Base-by-base conservation (phyloP, 2,329 filamentous ascomycete genomes). In the Alternaria angustiovoidea region DNA sequence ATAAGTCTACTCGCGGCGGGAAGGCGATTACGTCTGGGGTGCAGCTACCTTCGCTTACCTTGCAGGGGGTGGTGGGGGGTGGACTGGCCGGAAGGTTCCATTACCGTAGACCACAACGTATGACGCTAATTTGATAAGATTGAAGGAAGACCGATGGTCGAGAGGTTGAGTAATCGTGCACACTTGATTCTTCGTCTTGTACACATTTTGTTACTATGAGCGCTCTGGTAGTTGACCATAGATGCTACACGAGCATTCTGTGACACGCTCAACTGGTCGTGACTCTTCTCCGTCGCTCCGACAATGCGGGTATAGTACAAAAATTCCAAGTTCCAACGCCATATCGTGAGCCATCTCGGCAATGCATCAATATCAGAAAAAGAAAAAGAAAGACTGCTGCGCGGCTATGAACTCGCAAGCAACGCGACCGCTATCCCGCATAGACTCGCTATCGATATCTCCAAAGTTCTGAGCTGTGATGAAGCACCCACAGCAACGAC, bases 241-340 rank as follows among this genome's bases (percentile, higher is more conserved):
- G 30, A 12, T 47, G 43, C 26, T 47, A 47, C 52, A 43, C 20
- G 41, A 5, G 11, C 26, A 42, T 39, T 30, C 14, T 18, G 51
- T 32, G 38, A 28, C 26, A 44, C 36, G 3, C 5, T 16, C 38
- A 39, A 32, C 57, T 26, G 12, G 20, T 36, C 28, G 26, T 51
- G 16, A 4, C 36, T 28, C 24, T 30, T 32, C 36, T 26, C n/a
- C 16, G 28, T 39, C 18, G 26, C 24, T 51, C 46, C 39, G 49
- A 48, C 56, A 51, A 55, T 62, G 43, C 56, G 72, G 72, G 72
- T 75, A 75, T 71, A 51, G 57, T 67, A 68, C 68, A 71, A 66
- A 66, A 48, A 66, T 58, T 52, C 52, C 41, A 53, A 54, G 20
- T 48, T 57, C 44, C 34, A 70, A 70, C 66, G 59, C 64, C 64